Evolutionary conservation across 208 protist species (phyloP).

Genomic region (Wallacemonas rigidus): DNA sequence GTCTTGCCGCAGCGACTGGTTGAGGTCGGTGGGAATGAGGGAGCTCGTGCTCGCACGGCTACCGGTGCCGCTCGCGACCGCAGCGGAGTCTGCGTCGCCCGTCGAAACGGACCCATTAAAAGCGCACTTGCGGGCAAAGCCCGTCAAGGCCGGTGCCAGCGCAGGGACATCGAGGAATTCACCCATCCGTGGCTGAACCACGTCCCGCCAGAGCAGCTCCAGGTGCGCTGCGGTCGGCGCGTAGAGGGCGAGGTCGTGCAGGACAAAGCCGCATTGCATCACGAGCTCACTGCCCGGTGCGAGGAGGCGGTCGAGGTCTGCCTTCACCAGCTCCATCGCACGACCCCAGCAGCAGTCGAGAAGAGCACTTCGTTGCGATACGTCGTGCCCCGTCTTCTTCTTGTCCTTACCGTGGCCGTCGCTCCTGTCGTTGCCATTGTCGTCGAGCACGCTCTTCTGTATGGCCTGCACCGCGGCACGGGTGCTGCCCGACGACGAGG

Average conservation of each 20-base stretch:
- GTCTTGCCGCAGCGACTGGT: slow-evolving; percentile 46
- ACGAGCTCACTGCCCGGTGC: slow-evolving; percentile 46
- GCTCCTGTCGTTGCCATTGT: slow-evolving; percentile 6
- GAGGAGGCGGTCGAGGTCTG: slow-evolving; percentile 52
- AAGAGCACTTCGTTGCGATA: slow-evolving; percentile 4
- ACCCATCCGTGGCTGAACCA: slow-evolving; percentile 47
- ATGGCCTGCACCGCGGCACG: slow-evolving; percentile 1
- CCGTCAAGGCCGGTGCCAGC: slow-evolving; percentile 54
- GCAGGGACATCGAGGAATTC: slow-evolving; percentile 41
- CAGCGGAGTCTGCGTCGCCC: background rate
- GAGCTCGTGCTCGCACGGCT: slow-evolving; percentile 26
- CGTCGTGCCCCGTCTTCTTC: background rate
- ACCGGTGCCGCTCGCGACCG: background rate
- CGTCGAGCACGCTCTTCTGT: background rate
- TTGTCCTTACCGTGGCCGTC: slow-evolving; percentile 13
- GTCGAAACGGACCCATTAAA: slow-evolving; percentile 32
- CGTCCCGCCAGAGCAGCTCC: slow-evolving; percentile 57
- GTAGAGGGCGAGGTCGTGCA: slow-evolving; percentile 86
- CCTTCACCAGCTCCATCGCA: slow-evolving; percentile 48
- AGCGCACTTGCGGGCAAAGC: slow-evolving; percentile 75
- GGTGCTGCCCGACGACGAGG: background rate
- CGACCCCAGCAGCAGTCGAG: slow-evolving; percentile 65
- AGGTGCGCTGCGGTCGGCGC: slow-evolving; percentile 71
- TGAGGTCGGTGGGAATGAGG: slow-evolving; percentile 55
- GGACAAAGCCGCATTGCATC: slow-evolving; percentile 49